Evolutionary conservation across 2,329 filamentous ascomycete genomes (phyloP), one percentile per base, ranked within the genome.

Genomic region (Nectriaceae sp.): DNA sequence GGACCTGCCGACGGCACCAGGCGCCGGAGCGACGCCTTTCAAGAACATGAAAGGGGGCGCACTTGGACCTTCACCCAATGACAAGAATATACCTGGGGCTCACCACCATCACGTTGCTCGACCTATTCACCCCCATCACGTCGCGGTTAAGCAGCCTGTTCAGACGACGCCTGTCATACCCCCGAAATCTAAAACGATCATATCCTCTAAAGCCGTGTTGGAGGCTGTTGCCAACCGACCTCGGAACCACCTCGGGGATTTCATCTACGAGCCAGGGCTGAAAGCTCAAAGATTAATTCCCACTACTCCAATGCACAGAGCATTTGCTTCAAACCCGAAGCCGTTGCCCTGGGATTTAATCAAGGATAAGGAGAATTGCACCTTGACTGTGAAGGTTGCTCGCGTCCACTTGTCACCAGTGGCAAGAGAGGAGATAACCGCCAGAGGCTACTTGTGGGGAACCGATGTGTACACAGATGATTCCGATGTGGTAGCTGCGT

Each of bases 401-500:
- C 84, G 88, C 21, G 82, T 88, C 40, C 90, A 94, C 61, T 75
- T 99, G 6, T 82, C 82, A 8, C 69, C 83, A 1, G 71, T 77
- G 6, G 82, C 88, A 20, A 81, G 93, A 22, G 89, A 94, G 65
- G 89, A 95, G 57, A 92, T 97, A 43, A 95, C 91, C 11, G 74
- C 83, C 6, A 82, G 90, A 26, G 82, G 88, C 18, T 89, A 89
- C 6, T 69, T 99, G 0, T 99, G 93, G 92, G 94, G 94, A 1
- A 94, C 90, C 0, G 92, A 95, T 31, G 81, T 99, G 5, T 97
- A 97, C 65, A 96, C 91, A 0, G 94, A 99, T 60, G 94, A 99
- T 69, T 96, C 91, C 0, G 94, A 99, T 64, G 84, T 94, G 1
- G 80, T 99, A 20, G 93, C 91, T 0, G 92, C 93, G 2, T 93